Evolutionary conservation across 495 filamentous ascomycete genomes (phyloP).

Genomic region (Lineolata rhizophorae): DNA sequence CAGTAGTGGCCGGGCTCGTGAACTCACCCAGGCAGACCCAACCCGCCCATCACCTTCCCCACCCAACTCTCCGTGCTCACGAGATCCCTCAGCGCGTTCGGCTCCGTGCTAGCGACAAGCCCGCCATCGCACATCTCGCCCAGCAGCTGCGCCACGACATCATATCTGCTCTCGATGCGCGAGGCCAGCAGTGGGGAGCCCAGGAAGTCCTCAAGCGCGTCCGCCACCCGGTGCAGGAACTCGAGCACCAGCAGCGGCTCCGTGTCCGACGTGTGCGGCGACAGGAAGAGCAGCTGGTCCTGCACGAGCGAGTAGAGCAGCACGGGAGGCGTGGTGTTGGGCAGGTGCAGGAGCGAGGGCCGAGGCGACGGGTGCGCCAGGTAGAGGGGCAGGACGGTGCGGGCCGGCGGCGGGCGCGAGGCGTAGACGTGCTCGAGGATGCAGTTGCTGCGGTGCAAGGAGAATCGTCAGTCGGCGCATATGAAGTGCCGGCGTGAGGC

Average conservation of each 20-base stretch:
- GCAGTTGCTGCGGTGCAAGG: constrained; percentile 36
- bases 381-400: constrained; percentile 62
- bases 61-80: constrained; percentile 80
- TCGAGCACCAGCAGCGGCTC: constrained; percentile 91
- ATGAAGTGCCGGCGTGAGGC: background rate
- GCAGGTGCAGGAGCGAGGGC: constrained; percentile 66
- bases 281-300: constrained; percentile 70
- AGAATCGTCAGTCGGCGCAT: background rate
- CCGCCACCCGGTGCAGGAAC: constrained; percentile 83
- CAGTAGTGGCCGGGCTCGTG: too few relatives aligned
- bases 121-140: constrained; percentile 95
- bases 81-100: constrained; percentile 75
- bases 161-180: constrained; percentile 76
- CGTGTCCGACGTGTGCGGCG: constrained; percentile 58
- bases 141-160: constrained; percentile 83
- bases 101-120: constrained; percentile 72
- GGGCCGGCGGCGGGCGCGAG: constrained; percentile 54
- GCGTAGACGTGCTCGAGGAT: constrained; percentile 49
- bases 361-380: constrained; percentile 63
- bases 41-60: constrained; percentile 73
- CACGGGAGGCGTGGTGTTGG: constrained; percentile 64
- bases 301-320: constrained; percentile 73
- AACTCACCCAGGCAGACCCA: constrained; percentile 50
- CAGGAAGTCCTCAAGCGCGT: constrained; percentile 86
- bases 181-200: constrained; percentile 66